phyloP scores from a whole-genome alignment of 2,329 filamentous ascomycete genomes.

The Cladophialophora immunda region DNA sequence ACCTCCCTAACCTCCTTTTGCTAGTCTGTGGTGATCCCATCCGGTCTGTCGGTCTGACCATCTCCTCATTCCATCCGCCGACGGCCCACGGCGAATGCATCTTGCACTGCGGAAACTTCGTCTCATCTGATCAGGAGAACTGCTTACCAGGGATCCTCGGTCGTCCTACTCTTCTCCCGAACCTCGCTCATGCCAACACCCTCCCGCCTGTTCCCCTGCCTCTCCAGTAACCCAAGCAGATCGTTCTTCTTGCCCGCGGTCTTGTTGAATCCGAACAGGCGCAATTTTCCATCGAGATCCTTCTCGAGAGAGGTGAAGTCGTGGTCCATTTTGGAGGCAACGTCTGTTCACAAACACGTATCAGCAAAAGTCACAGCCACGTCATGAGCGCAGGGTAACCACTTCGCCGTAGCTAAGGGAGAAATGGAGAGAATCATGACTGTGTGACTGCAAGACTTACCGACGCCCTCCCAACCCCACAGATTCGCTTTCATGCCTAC shows the following conservation, averaged over 20 bases:
- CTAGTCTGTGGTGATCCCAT: not conserved
- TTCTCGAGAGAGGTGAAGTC: slow-evolving; percentile 50
- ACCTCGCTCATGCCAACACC: slow-evolving; percentile 48
- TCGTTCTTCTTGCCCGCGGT: slow-evolving; percentile 44
- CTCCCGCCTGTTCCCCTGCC: slow-evolving; percentile 48
- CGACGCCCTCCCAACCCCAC: slow-evolving; percentile 82
- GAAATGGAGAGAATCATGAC: slow-evolving; percentile 5
- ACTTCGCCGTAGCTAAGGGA: slow-evolving; percentile 21
- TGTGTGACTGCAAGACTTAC: slow-evolving; percentile 54
- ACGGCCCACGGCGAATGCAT: too few relatives aligned
- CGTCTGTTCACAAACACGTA: slow-evolving; percentile 44
- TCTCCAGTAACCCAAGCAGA: slow-evolving; percentile 49
- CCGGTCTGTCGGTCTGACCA: too few relatives aligned
- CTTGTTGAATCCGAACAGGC: slow-evolving; percentile 52
- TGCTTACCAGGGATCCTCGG: slow-evolving; percentile 25
- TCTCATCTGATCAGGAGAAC: too few relatives aligned
- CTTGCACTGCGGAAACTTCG: too few relatives aligned
- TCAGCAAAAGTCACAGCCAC: slow-evolving; percentile 5
- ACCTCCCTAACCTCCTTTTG: not conserved
- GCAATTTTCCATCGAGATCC: slow-evolving; percentile 50
- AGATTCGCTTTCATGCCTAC: slow-evolving; percentile 99
- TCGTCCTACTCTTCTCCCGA: slow-evolving; percentile 40
- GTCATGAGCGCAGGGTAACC: not conserved
- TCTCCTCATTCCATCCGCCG: too few relatives aligned
- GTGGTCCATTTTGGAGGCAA: slow-evolving; percentile 52